Conservation (phyloP, 352 stramenopile species). For the Phytophthora vignae region DNA sequence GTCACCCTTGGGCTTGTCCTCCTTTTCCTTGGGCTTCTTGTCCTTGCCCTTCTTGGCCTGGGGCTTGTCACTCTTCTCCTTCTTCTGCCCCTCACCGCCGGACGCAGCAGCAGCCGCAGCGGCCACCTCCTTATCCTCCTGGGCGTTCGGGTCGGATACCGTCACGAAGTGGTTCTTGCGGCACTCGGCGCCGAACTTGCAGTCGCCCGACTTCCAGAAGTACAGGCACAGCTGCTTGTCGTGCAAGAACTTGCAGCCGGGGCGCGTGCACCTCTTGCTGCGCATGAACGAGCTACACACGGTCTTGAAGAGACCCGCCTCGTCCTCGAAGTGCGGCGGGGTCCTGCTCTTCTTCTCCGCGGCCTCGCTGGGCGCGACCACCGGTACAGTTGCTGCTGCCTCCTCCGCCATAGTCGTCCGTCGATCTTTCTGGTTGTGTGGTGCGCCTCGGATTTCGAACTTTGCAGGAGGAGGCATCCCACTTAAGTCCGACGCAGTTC, state of each 20-base stretch:
- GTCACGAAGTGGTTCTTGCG: slow-evolving; percentile 67
- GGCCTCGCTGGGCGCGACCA: slow-evolving; percentile 4
- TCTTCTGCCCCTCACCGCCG: slow-evolving; percentile 27
- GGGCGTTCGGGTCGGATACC: slow-evolving; percentile 14
- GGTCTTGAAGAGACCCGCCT: slow-evolving; percentile 64
- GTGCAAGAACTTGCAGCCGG: slow-evolving; percentile 58
- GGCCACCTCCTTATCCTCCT: slow-evolving; percentile 10
- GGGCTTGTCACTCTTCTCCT: slow-evolving; percentile 36
- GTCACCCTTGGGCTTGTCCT: slow-evolving; percentile 11
- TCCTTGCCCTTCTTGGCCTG: slow-evolving; percentile 9
- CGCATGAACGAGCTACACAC: slow-evolving; percentile 68
- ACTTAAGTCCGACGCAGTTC: neutral
- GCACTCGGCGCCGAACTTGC: slow-evolving; percentile 67
- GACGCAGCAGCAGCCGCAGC: slow-evolving; percentile 2
- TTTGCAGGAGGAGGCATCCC: neutral
- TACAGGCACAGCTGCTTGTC: slow-evolving; percentile 56
- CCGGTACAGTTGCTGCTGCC: neutral
- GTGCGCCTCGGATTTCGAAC: neutral
- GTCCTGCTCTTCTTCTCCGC: slow-evolving; percentile 8
- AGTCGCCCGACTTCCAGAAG: slow-evolving; percentile 60
- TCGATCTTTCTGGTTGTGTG: slow-evolving; percentile 16
- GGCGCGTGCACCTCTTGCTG: slow-evolving; percentile 40
- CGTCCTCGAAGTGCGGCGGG: slow-evolving; percentile 55
- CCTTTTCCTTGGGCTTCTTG: slow-evolving; percentile 20
- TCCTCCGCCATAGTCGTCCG: slow-evolving; percentile 16